These are phyloP conservation scores for Bipolaris bicolor DNA, from an alignment of 2,329 filamentous ascomycete species.

Conservation along the genomic window DNA sequence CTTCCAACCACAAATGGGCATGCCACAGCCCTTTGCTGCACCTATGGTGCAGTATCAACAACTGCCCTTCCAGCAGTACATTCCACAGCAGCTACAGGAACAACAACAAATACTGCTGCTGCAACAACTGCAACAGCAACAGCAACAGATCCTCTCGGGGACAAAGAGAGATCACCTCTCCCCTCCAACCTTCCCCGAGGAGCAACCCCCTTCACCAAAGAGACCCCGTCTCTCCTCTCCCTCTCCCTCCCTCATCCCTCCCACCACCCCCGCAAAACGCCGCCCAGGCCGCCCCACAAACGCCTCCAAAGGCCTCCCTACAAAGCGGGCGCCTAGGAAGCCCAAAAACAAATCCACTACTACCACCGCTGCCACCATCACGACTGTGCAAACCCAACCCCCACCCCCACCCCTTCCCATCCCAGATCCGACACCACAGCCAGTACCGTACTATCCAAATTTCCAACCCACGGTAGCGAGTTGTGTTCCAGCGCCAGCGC, in stretches of 20 bases:
- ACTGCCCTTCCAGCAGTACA: not conserved
- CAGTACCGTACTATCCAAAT: too few relatives aligned
- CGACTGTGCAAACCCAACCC: too few relatives aligned
- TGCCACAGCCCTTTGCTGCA: conserved; percentile 1
- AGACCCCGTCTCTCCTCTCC: not conserved
- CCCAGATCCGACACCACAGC: too few relatives aligned
- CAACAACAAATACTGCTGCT: too few relatives aligned
- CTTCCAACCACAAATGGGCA: not conserved
- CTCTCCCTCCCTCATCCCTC: not conserved
- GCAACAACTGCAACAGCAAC: not conserved
- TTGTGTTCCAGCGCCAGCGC: too few relatives aligned
- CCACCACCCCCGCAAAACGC: not conserved
- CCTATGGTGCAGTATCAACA: not conserved
- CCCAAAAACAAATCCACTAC: not conserved
- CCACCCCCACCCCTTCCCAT: too few relatives aligned
- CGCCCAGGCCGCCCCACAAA: not conserved
- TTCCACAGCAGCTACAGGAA: not conserved
- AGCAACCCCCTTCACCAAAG: not conserved
- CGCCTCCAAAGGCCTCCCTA: not conserved
- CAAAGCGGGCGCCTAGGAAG: not conserved
- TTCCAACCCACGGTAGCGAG: not conserved
- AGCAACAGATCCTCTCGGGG: not conserved
- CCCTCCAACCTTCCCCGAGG: not conserved
- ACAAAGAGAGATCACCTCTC: not conserved
- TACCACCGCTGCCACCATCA: too few relatives aligned